Base-by-base conservation (phyloP, 306 rosid genomes). In the Ziziphus jujuba region DNA sequence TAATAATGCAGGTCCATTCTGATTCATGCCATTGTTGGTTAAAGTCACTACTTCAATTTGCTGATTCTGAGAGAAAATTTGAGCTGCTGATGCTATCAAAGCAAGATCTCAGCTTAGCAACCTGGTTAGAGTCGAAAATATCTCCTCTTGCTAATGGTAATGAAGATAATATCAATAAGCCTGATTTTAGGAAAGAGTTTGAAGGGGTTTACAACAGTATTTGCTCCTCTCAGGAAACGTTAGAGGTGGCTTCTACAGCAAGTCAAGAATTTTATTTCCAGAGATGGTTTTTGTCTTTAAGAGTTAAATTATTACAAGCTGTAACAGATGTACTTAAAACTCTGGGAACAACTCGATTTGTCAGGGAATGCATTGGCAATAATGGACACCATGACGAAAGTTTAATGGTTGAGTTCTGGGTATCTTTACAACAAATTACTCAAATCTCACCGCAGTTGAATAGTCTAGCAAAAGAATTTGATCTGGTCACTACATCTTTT, bases 241-340 rank as follows among this genome's bases (percentile, higher is more conserved):
- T 89, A 74, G 85, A 77, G 56, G 53, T 63, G 23, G 75, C 72
- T 50, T 59, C 56, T 49, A 53, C 61, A 60, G 61, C 57, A 19
- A 79, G 69, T 64, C 84, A 68, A 40, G 53, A 58, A 16, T 84
- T 84, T 72, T 72, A 71, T 69, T 89, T 89, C 67, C 89, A 82
- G 70, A 79, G 85, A 60, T 89, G 86, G 96, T 79, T 82, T 86
- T 65, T 89, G 66, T 82, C 74, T 9, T 69, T 84, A 69, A 76
- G 88, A 79, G 83, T 81, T 36, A 80, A 81, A 67, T 40, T 78
- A 52, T 8, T 84, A 71, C 65, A 68, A 76, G 70, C 73, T 63
- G 73, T 82, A 70, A 67, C 67, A 55, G 78, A 38, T 56, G 34
- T 82, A 11, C 28, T 82, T 52, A 35, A 72, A 74, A 65, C 51